These are phyloP conservation scores for Trypanosoma brucei DNA, from an alignment of 208 protist species.

Conservation along the genomic window DNA sequence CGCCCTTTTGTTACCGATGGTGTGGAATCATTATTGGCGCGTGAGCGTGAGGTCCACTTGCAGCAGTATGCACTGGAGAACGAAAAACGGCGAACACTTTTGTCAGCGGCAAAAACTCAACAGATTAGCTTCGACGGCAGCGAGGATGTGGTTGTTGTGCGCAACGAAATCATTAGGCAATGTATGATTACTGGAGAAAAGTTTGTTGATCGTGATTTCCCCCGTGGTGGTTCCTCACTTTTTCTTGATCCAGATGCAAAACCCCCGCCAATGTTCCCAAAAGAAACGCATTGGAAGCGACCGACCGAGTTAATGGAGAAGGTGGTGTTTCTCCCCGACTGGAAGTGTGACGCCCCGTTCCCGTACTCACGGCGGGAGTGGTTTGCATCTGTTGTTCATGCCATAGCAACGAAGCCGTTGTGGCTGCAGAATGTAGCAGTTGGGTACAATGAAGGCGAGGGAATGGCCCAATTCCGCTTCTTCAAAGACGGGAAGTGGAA, in stretches of 20 bases:
- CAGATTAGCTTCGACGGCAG: slow-evolving; percentile 7
- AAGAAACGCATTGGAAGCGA: slow-evolving; percentile 54
- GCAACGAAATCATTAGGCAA: slow-evolving; percentile 44
- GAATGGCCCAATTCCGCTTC: slow-evolving; percentile 83
- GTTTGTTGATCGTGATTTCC: slow-evolving; percentile 80
- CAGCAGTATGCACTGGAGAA: slow-evolving; percentile 41
- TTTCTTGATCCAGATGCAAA: slow-evolving; percentile 62
- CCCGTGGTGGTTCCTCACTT: slow-evolving; percentile 66
- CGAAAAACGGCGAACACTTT: slow-evolving; percentile 22
- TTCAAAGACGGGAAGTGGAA: slow-evolving; percentile 76
- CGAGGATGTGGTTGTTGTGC: slow-evolving; percentile 18
- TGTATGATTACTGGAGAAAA: slow-evolving; percentile 37
- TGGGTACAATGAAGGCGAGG: slow-evolving; percentile 57
- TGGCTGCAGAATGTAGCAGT: slow-evolving; percentile 59
- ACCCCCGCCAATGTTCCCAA: slow-evolving; percentile 40
- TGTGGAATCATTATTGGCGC: slow-evolving; percentile 19
- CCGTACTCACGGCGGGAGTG: slow-evolving; percentile 56
- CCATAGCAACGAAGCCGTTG: slow-evolving; percentile 57
- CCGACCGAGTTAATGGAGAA: slow-evolving; percentile 32
- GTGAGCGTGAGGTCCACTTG: slow-evolving; percentile 36
- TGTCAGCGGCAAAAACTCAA: slow-evolving; percentile 16
- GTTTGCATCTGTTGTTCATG: slow-evolving; percentile 73
- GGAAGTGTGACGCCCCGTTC: slow-evolving; percentile 41
- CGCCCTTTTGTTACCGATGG: slow-evolving; percentile 42
- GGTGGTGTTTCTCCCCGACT: slow-evolving; percentile 23